Evolutionary conservation across 2,329 filamentous ascomycete species (phyloP).

Genomic region (Xylariaceae sp.): DNA sequence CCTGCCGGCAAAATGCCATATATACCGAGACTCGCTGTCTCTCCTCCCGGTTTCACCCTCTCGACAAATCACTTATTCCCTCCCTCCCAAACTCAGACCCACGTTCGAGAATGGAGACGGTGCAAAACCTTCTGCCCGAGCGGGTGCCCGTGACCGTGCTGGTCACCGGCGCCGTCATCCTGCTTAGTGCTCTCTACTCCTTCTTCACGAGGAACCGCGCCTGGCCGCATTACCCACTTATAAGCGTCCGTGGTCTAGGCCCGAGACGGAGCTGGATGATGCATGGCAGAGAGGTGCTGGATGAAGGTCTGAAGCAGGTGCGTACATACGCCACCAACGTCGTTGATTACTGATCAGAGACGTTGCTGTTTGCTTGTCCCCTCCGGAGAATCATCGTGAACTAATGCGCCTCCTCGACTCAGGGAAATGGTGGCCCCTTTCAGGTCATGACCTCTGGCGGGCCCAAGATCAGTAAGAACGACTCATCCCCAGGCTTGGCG

Average conservation of each 20-base stretch:
- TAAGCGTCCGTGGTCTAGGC: slow-evolving; percentile 25
- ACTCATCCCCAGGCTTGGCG: background rate
- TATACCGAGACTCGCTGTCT: background rate
- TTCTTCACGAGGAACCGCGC: slow-evolving; percentile 26
- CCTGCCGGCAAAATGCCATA: background rate
- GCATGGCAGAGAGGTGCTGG: slow-evolving; percentile 24
- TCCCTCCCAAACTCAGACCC: background rate
- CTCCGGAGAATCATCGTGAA: background rate
- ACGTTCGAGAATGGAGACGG: slow-evolving; percentile 22
- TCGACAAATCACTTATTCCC: background rate
- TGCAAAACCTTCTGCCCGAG: slow-evolving; percentile 27
- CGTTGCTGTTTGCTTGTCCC: no score
- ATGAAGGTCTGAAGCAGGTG: slow-evolving; percentile 28
- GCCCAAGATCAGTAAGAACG: slow-evolving; percentile 25
- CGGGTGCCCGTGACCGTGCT: slow-evolving; percentile 29
- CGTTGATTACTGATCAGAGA: no score
- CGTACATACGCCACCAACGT: background rate
- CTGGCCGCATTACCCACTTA: slow-evolving; percentile 28
- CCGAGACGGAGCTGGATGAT: slow-evolving; percentile 30
- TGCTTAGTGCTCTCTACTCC: slow-evolving; percentile 28
- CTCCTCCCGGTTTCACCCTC: background rate
- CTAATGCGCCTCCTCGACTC: slow-evolving; percentile 6
- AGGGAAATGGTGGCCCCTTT: slow-evolving; percentile 30
- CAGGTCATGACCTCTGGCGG: slow-evolving; percentile 32
- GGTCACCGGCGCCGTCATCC: slow-evolving; percentile 25